These are phyloP conservation scores for Paramecium caudatum DNA, from an alignment of 73 alveolate genomes.

Conservation along the genomic window DNA sequence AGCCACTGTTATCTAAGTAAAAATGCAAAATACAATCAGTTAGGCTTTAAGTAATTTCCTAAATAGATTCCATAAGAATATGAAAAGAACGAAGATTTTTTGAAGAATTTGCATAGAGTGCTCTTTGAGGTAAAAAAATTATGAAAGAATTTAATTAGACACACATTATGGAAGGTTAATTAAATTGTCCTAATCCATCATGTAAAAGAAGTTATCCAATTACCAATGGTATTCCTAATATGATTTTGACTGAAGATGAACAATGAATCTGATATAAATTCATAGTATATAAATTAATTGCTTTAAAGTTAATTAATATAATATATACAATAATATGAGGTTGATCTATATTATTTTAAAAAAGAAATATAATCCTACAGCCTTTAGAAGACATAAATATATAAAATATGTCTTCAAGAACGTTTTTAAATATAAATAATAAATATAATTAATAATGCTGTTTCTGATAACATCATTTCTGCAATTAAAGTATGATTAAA, in stretches of 20 bases:
- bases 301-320: no score
- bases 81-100: constrained; percentile 40
- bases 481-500: no score
- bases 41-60: constrained; percentile 56
- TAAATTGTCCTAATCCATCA: constrained; percentile 71
- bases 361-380: no score
- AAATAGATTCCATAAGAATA: constrained; percentile 44
- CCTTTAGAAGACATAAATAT: no score
- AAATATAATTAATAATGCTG: no score
- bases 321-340: no score
- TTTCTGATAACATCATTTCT: no score
- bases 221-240: constrained; percentile 79
- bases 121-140: constrained; percentile 71
- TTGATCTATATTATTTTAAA: no score
- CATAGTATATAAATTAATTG: no score
- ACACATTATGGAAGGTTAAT: constrained; percentile 61
- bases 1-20: constrained; percentile 54
- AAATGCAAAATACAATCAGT: not conserved
- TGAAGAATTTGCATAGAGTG: constrained; percentile 65
- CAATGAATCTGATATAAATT: no score
- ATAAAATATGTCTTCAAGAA: no score
- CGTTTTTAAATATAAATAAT: no score
- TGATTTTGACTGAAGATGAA: constrained; percentile 76
- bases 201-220: constrained; percentile 78
- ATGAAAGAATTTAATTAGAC: constrained; percentile 23